phyloP scores from a whole-genome alignment of 805 yeast genomes.

The Yamadazyma laniorum region DNA sequence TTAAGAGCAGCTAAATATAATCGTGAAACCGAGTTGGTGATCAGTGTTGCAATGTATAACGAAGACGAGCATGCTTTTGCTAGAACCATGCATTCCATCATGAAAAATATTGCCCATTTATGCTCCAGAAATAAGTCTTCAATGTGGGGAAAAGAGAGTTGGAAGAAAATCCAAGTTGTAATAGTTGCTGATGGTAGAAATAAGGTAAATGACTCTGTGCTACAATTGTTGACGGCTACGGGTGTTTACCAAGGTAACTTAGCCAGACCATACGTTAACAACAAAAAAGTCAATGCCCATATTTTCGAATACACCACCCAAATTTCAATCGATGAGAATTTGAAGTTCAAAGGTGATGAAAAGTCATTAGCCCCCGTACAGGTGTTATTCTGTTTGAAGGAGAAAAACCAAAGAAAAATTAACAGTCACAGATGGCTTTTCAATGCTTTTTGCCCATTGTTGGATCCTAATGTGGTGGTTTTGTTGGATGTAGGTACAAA shows the following conservation, averaged over 20 bases:
- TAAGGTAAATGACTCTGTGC: constrained; percentile 78
- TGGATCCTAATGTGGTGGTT: constrained; percentile 88
- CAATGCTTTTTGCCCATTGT: constrained; percentile 87
- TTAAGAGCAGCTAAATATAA: constrained; percentile 81
- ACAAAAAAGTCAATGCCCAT: constrained; percentile 89
- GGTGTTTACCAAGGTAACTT: constrained; percentile 98
- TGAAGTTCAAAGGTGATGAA: constrained; percentile 87
- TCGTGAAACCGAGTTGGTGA: constrained; percentile 87
- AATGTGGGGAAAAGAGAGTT: constrained; percentile 94
- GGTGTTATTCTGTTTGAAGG: constrained; percentile 87
- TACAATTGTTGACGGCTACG: constrained; percentile 87
- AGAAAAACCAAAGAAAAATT: constrained; percentile 86
- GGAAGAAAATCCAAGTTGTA: constrained; percentile 94
- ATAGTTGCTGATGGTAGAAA: constrained; percentile 94
- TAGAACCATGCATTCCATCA: constrained; percentile 90
- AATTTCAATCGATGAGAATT: constrained; percentile 82
- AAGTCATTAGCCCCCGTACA: constrained; percentile 94
- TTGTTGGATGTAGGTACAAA: constrained; percentile 96
- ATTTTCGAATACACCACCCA: constrained; percentile 95
- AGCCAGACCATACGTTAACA: constrained; percentile 91
- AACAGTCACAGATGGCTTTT: constrained; percentile 98
- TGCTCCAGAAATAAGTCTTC: constrained; percentile 77
- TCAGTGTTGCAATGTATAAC: constrained; percentile 96
- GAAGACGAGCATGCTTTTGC: constrained; percentile 90
- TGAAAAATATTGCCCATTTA: constrained; percentile 86